Evolutionary conservation across 768 basidiomycete species (phyloP), one percentile per base, ranked within the genome.

Genomic region (Sistotremastrum niveocremeum): DNA sequence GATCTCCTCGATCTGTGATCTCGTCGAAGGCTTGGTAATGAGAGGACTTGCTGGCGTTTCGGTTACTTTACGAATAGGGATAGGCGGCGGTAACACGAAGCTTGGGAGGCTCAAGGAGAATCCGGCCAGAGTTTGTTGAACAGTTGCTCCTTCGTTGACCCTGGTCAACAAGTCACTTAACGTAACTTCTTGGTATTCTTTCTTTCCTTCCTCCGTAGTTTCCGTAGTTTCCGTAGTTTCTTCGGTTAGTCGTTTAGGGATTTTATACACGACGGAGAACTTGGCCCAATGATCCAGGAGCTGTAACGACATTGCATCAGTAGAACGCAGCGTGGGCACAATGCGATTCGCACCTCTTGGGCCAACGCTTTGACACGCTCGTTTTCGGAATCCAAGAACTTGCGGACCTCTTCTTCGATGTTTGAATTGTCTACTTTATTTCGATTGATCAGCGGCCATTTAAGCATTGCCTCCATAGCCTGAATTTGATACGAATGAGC

Each of bases 361-460:
- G 89, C 81, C 32, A 82, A 52, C 5, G 58, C 59, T 50, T 73
- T 76, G 43, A 86, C 62, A 6, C 54, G 61, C 44, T 76, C 73
- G 45, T 85, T 72, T 34, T 76, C 76, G 0, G 73, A 70, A 33
- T 71, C 65, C 2, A 70, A 54, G 41, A 79, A 75, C 2, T 50
- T 53, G 56, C 73, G 67, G 9, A 95, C 77, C 4, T 79, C 75
- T 11, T 73, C 62, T 47, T 77, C 74, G 44, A 91, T 77, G 52
- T 75, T 76, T 11, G 79, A 76, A 51, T 91, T 89, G 48, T 91
- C 85, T 31, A 98, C 79, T 63, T 97, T 97, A 67, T 95, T 97
- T 46, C 84, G 74, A 38, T 80, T 77, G 42, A 84, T 67, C 34
- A 95, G 64, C 0, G 87, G 86, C 91, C 91, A 98, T 6, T 65